Conservation (phyloP, 2,329 filamentous ascomycete genomes). For the Dothideomycetes sp. region DNA sequence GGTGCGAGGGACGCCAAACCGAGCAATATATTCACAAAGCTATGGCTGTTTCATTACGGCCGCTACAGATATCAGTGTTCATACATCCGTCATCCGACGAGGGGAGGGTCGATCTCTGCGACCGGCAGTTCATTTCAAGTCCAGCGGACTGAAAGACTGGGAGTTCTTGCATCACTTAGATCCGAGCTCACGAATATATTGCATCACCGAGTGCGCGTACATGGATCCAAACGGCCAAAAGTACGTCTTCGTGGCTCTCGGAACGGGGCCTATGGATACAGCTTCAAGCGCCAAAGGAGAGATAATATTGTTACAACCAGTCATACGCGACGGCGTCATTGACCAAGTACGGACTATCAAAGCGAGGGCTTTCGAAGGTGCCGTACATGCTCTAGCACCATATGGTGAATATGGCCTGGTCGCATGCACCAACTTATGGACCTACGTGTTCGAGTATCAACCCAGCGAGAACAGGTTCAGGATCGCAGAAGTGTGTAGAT, state of each 20-base stretch:
- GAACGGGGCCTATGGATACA: background rate
- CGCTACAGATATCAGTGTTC: constrained; percentile 26
- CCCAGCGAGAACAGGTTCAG: background rate
- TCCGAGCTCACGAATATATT: constrained; percentile 46
- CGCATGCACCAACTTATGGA: constrained; percentile 30
- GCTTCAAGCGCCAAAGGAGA: constrained; percentile 28
- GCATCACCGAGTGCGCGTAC: constrained; percentile 54
- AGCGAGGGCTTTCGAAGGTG: constrained; percentile 34
- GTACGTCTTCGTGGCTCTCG: too few species aligned
- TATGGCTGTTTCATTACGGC: constrained; percentile 40
- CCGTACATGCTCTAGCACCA: constrained; percentile 47
- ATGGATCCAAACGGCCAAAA: constrained; percentile 34
- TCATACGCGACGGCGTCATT: constrained; percentile 38
- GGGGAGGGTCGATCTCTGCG: constrained; percentile 23
- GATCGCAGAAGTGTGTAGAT: constrained; percentile 15
- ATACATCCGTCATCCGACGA: constrained; percentile 3
- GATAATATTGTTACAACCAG: constrained; percentile 27
- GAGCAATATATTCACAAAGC: constrained; percentile 31
- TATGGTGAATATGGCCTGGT: constrained; percentile 46
- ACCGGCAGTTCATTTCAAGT: constrained; percentile 36
- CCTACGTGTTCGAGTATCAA: constrained; percentile 31
- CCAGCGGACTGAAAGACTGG: constrained; percentile 10
- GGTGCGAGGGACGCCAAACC: constrained; percentile 30
- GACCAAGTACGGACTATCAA: constrained; percentile 29
- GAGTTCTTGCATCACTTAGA: constrained; percentile 32